Evolutionary conservation across 2,329 filamentous ascomycete species (phyloP), one percentile per base, ranked within the genome.

Genomic region (Colletotrichum tabaci): DNA sequence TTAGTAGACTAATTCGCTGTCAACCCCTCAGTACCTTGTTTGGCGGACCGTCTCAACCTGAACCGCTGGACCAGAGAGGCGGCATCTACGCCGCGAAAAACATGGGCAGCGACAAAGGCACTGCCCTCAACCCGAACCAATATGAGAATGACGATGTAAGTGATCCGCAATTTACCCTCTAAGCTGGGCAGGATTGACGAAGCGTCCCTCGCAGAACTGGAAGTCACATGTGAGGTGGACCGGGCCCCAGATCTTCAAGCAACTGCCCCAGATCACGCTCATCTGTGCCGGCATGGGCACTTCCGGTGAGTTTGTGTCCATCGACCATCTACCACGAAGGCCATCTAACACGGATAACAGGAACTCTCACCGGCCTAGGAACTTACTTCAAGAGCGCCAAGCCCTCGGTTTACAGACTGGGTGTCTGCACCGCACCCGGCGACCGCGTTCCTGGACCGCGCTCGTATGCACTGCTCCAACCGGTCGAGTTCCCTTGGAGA

Each of bases 401-500:
- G 73, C 85, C 87, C 2, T 85, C 84, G 0, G 85, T 88, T 2
- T 79, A 76, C 58, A 74, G 79, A n/a, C 74, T 84, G 5, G 80
- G 88, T 12, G 88, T 91, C 0, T 90, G 87, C 73, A 91, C 87
- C 1, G 86, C 86, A 2, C 77, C 85, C 0, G 89, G 88, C 0
- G 88, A 91, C 73, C 84, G 86, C 16, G 87, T 89, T 4, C 89
- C 89, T 0, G 89, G 89, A 0, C 89, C 89, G 2, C 82, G 89
- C n/a, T 85, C 87, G 15, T 84, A 83, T 75, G 81, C 86, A 6
- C 80, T 88, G 18, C 80, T 89, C 66, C 81, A 80, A 16, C 83
- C 87, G 0, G 82, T 88, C 0, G 80, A 86, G 55, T 91, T 91
- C 47, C 89, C 89, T 0, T 91, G 89, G 89, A 85, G 82, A 71